Evolutionary conservation across 768 basidiomycete genomes (phyloP).

Genomic region (Hortiboletus flavorubellus): DNA sequence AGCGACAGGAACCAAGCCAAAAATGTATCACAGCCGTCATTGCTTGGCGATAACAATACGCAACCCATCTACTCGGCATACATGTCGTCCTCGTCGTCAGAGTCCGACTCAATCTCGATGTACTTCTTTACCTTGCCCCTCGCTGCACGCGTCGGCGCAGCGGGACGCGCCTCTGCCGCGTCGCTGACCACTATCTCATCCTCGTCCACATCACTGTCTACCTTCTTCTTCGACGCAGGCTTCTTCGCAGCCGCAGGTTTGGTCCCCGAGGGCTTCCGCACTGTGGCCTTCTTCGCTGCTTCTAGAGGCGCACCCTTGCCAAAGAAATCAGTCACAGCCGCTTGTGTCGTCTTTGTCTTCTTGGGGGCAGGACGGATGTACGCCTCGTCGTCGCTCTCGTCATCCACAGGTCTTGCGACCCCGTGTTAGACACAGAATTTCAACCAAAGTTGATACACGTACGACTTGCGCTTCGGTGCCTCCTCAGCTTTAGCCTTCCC

Average conservation of each 20-base stretch:
- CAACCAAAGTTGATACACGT: constrained; percentile 12
- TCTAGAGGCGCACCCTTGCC: constrained; percentile 40
- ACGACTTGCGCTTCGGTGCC: constrained; percentile 69
- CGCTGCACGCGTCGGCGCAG: constrained; percentile 47
- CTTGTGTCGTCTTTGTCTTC: constrained; percentile 44
- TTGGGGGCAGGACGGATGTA: constrained; percentile 48
- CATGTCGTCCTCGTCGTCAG: constrained; percentile 47
- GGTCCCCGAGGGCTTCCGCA: constrained; percentile 54
- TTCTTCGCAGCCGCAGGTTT: constrained; percentile 60
- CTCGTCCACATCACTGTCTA: constrained; percentile 44
- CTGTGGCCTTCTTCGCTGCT: constrained; percentile 37
- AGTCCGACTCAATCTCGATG: constrained; percentile 54
- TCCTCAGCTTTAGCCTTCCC: constrained; percentile 40
- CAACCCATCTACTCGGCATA: constrained; percentile 34
- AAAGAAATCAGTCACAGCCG: constrained; percentile 60
- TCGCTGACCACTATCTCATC: constrained; percentile 39
- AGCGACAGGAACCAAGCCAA: neutral
- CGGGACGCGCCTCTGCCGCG: constrained; percentile 38
- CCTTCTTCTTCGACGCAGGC: constrained; percentile 36
- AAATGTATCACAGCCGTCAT: neutral
- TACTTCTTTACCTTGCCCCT: constrained; percentile 55
- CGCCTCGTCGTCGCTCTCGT: constrained; percentile 43
- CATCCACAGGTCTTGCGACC: constrained; percentile 29
- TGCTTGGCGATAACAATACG: too few relatives aligned
- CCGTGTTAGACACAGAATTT: constrained; percentile 6